Conservation (phyloP, 1,284 basidiomycete genomes). For the Apiotrichum porosum region DNA sequence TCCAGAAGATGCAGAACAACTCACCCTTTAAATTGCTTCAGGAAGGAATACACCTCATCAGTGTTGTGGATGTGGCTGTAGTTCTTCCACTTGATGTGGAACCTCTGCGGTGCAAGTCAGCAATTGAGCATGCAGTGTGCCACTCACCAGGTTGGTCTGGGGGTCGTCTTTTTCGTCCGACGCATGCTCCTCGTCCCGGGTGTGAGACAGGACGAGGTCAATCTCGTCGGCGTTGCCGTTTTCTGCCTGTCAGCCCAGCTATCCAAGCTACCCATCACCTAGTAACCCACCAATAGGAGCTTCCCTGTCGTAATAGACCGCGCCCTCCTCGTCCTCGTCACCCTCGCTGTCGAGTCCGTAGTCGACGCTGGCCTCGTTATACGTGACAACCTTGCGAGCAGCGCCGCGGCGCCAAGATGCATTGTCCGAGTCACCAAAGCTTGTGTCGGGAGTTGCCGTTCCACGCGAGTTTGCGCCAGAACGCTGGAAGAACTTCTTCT, state of each 20-base stretch:
- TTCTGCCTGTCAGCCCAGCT: conserved; percentile 4
- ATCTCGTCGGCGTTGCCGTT: conserved; percentile 63
- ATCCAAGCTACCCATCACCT: background rate
- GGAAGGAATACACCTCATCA: conserved; percentile 91
- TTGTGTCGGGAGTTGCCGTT: conserved; percentile 33
- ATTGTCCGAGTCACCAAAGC: conserved; percentile 32
- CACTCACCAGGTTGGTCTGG: conserved; percentile 74
- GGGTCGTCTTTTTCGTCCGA: conserved; percentile 72
- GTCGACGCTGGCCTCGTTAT: conserved; percentile 53
- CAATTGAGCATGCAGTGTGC: background rate
- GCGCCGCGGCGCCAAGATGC: conserved; percentile 76
- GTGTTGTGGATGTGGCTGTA: conserved; percentile 95
- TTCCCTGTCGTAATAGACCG: conserved; percentile 64
- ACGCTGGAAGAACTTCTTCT: conserved; percentile 63
- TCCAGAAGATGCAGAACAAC: too few species aligned
- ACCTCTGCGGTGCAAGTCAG: conserved; percentile 58
- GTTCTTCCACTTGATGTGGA: conserved; percentile 93
- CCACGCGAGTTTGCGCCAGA: conserved; percentile 41
- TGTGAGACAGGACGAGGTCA: conserved; percentile 75
- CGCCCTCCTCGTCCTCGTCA: conserved; percentile 51
- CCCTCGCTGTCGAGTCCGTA: conserved; percentile 66
- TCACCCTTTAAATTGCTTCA: conserved; percentile 64
- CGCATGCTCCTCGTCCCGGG: conserved; percentile 71
- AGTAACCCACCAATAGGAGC: conserved; percentile 18
- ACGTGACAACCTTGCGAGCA: conserved; percentile 75